phyloP scores from a whole-genome alignment of 2,329 filamentous ascomycete genomes.

The Laburnicola sp. region DNA sequence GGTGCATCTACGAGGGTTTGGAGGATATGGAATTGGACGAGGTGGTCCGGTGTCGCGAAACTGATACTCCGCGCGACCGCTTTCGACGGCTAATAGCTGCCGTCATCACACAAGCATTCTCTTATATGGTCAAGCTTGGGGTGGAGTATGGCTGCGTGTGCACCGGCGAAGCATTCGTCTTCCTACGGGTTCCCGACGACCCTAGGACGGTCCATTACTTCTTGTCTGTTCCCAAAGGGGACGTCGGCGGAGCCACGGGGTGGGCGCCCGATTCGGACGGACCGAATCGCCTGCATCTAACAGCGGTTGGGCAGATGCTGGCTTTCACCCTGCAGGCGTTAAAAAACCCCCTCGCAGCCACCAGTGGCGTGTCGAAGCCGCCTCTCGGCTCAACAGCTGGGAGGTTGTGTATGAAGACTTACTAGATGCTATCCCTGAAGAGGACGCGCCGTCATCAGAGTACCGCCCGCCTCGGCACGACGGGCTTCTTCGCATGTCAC shows the following conservation, averaged over 20 bases:
- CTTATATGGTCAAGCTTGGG: too few relatives aligned
- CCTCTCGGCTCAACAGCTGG: background rate
- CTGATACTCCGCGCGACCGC: background rate
- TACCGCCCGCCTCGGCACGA: constrained; percentile 15
- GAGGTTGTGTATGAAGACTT: constrained; percentile 14
- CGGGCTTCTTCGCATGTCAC: constrained; percentile 18
- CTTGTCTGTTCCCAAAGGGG: too few relatives aligned
- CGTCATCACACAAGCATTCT: background rate
- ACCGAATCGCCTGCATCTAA: too few relatives aligned
- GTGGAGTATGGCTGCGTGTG: too few relatives aligned
- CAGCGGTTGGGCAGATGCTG: too few relatives aligned
- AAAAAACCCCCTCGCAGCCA: background rate
- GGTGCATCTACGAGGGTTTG: constrained; percentile 49
- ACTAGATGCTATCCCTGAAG: constrained; percentile 1
- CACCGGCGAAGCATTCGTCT: too few relatives aligned
- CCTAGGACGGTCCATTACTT: too few relatives aligned
- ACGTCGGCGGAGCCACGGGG: too few relatives aligned
- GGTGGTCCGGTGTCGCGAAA: background rate
- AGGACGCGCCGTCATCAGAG: constrained; percentile 24
- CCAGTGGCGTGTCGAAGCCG: background rate
- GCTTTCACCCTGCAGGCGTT: background rate
- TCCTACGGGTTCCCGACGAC: too few relatives aligned
- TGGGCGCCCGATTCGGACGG: too few relatives aligned
- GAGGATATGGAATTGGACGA: constrained; percentile 48
- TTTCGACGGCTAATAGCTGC: background rate